Conservation (phyloP, 495 filamentous ascomycete genomes). For the Schizothecium vesticola region DNA sequence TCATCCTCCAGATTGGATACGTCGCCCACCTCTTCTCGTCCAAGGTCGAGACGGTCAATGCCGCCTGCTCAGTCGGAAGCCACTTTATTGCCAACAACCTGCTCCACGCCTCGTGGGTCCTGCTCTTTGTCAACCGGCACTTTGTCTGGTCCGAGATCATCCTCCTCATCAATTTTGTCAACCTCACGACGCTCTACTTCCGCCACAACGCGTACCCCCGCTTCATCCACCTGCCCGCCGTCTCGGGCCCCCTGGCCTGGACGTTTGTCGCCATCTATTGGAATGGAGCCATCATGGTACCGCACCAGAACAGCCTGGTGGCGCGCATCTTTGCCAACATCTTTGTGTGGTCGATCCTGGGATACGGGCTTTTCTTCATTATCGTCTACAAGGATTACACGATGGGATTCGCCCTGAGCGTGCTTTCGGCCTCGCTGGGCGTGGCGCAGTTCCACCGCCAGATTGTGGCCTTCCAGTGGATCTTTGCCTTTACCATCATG, state of each 20-base stretch:
- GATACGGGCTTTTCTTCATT: constrained; percentile 68
- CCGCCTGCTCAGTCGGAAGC: constrained; percentile 69
- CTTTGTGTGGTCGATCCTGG: constrained; percentile 75
- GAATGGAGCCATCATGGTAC: constrained; percentile 76
- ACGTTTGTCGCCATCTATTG: constrained; percentile 78
- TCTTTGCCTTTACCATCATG: constrained; percentile 84
- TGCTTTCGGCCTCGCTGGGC: constrained; percentile 68
- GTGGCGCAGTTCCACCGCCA: constrained; percentile 68
- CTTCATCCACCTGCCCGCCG: constrained; percentile 66
- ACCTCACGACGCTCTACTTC: constrained; percentile 73
- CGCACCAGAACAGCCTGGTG: constrained; percentile 47
- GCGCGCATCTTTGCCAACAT: constrained; percentile 77
- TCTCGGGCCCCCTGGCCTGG: constrained; percentile 77
- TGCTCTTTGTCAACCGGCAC: constrained; percentile 71
- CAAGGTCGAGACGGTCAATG: constrained; percentile 51
- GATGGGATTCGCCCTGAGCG: constrained; percentile 69
- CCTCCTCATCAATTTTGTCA: constrained; percentile 73
- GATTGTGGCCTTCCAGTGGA: constrained; percentile 77
- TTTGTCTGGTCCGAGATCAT: constrained; percentile 71
- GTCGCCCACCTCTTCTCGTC: constrained; percentile 67
- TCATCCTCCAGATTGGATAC: constrained; percentile 70
- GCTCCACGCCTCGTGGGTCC: constrained; percentile 68
- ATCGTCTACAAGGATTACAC: constrained; percentile 70
- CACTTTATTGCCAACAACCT: constrained; percentile 86
- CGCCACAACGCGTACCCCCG: constrained; percentile 60